Evolutionary conservation across 306 rosid species (phyloP).

Genomic region (Prunus kanzakura): DNA sequence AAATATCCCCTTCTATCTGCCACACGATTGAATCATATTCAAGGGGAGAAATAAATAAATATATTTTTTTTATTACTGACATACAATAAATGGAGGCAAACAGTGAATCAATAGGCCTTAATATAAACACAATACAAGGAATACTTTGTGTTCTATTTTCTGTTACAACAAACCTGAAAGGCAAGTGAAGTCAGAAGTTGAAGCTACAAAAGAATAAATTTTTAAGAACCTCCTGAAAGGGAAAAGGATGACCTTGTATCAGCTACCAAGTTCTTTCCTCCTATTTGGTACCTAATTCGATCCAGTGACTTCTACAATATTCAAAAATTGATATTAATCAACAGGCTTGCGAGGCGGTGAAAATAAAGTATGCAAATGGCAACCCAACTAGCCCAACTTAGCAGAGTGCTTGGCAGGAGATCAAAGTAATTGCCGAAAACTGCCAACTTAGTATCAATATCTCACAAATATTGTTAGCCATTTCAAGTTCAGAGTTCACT

Average conservation of each 20-base stretch:
- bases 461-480: background rate
- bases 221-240: background rate
- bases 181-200: background rate
- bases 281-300: background rate
- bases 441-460: background rate
- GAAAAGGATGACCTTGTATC: background rate
- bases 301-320: background rate
- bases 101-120: slow-evolving; percentile 10
- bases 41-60: background rate
- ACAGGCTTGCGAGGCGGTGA: background rate
- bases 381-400: background rate
- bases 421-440: background rate
- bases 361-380: background rate
- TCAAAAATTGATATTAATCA: background rate
- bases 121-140: slow-evolving; percentile 9
- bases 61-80: background rate
- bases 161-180: background rate
- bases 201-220: background rate
- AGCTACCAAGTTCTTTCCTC: background rate
- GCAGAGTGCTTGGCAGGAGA: background rate
- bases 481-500: background rate
- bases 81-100: slow-evolving; percentile 5
- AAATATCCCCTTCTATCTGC: slow-evolving; percentile 89
- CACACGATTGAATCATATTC: slow-evolving; percentile 24
- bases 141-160: background rate